Percentiles rank a stretch among this genome's conserved stretches.
Evolutionary conservation across 768 basidiomycete species (phyloP).

Genomic region (Clavaria fumosa): DNA sequence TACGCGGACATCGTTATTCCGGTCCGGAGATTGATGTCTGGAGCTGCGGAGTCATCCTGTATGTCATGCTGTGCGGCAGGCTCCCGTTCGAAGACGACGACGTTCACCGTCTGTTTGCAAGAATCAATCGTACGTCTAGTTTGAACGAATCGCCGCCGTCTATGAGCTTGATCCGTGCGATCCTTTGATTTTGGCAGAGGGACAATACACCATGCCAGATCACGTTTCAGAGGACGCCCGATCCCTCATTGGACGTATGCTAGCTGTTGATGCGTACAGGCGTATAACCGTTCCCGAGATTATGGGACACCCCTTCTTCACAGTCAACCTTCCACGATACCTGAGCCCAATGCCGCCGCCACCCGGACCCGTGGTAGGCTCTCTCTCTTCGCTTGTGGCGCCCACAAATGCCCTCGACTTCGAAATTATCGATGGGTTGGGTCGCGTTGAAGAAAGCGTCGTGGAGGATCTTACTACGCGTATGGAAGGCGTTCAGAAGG

Average conservation of each 20-base stretch:
- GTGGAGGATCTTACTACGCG: conserved; percentile 65
- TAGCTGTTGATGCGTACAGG: conserved; percentile 86
- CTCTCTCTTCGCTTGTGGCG: conserved; percentile 54
- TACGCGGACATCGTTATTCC: conserved; percentile 86
- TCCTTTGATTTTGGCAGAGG: conserved; percentile 36
- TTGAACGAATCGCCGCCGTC: not conserved
- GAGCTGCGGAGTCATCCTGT: conserved; percentile 97
- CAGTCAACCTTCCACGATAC: conserved; percentile 70
- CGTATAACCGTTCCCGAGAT: conserved; percentile 91
- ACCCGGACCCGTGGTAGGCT: conserved; percentile 63
- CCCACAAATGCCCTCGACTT: conserved; percentile 58
- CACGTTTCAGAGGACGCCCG: conserved; percentile 67
- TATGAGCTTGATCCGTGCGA: conserved; percentile 2
- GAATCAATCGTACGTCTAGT: conserved; percentile 62
- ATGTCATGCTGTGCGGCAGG: conserved; percentile 91
- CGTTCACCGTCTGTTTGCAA: conserved; percentile 82
- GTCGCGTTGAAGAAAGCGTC: conserved; percentile 82
- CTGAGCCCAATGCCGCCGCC: conserved; percentile 68
- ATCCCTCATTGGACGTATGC: conserved; percentile 74
- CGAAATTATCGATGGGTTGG: conserved; percentile 79
- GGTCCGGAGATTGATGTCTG: conserved; percentile 99
- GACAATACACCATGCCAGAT: conserved; percentile 72
- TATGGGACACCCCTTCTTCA: conserved; percentile 82
- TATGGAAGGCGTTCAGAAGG: conserved; percentile 61
- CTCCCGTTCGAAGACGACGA: conserved; percentile 97